Evolutionary conservation across 345 rosid genomes (phyloP).

Genomic region (Sisymbrium irio): DNA sequence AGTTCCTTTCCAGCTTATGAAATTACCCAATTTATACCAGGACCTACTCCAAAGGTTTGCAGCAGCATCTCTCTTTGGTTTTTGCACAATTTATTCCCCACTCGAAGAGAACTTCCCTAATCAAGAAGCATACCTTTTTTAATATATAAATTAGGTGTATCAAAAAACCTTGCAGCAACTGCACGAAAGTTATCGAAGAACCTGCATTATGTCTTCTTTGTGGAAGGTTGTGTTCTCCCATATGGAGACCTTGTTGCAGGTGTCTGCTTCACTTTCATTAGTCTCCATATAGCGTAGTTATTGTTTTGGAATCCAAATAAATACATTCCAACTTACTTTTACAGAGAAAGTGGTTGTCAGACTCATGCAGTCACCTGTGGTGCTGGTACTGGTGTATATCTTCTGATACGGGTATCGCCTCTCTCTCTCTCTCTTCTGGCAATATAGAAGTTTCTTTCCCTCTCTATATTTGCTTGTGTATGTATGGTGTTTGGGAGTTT

Average conservation of each 20-base stretch:
- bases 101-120: not conserved
- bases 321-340: not conserved
- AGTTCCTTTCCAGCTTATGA: constrained; percentile 82
- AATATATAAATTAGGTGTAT: constrained; percentile 53
- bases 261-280: constrained; percentile 27
- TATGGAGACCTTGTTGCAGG: constrained; percentile 90
- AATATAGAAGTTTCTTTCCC: too few relatives aligned
- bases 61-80: constrained; percentile 13
- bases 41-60: constrained; percentile 80
- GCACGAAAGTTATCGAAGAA: constrained; percentile 51
- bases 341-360: constrained; percentile 65
- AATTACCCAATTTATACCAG: constrained; percentile 76
- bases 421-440: not conserved
- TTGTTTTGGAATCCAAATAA: not conserved
- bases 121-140: constrained; percentile 4
- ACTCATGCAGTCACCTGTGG: constrained; percentile 75
- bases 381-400: constrained; percentile 81
- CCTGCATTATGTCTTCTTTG: constrained; percentile 88
- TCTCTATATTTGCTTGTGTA: not conserved
- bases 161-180: constrained; percentile 62
- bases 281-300: constrained; percentile 7
- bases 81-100: not conserved
- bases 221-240: constrained; percentile 82
- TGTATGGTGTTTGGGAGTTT: constrained; percentile 1
- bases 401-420: constrained; percentile 66